Conservation (phyloP, 2,329 filamentous ascomycete genomes). For the Neoascochyta sp. region DNA sequence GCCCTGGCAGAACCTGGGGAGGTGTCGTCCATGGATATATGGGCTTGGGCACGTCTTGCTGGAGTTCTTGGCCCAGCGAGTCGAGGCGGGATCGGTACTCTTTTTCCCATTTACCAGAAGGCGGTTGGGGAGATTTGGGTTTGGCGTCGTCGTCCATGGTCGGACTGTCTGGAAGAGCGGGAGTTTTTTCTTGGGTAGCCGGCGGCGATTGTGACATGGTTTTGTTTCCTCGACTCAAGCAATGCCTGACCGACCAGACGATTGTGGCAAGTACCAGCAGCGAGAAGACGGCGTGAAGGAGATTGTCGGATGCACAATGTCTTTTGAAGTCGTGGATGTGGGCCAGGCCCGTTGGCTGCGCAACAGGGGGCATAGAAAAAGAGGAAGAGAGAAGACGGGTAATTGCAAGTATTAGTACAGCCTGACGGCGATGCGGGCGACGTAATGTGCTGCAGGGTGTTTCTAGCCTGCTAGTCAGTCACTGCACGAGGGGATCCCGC, state of each 20-base stretch:
- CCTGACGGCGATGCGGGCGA: conserved; percentile 22
- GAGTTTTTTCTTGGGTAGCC: no score
- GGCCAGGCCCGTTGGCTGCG: conserved; percentile 6
- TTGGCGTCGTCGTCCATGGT: neutral
- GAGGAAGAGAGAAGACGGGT: conserved; percentile 10
- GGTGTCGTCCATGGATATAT: conserved; percentile 34
- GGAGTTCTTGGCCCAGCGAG: conserved; percentile 10
- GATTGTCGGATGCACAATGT: neutral
- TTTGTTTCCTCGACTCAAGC: conserved; percentile 1
- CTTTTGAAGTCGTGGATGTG: neutral
- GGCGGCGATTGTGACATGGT: no score
- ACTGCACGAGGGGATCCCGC: conserved; percentile 17
- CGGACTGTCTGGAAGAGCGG: neutral
- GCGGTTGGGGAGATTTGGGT: conserved; percentile 1
- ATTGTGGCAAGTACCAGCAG: no score
- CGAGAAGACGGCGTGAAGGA: conserved; percentile 1
- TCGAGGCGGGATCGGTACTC: conserved; percentile 7
- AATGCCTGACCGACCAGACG: no score
- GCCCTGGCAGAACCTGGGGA: conserved; percentile 32
- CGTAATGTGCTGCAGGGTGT: conserved; percentile 27
- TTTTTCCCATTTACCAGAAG: conserved; percentile 7
- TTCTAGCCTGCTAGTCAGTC: conserved; percentile 28
- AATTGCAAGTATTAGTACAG: conserved; percentile 11
- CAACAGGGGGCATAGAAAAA: conserved; percentile 31
- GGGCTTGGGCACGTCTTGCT: conserved; percentile 15